Evolutionary conservation across 2,329 filamentous ascomycete species (phyloP), one percentile per base, ranked within the genome.

Genomic region (Didymella segeticola): DNA sequence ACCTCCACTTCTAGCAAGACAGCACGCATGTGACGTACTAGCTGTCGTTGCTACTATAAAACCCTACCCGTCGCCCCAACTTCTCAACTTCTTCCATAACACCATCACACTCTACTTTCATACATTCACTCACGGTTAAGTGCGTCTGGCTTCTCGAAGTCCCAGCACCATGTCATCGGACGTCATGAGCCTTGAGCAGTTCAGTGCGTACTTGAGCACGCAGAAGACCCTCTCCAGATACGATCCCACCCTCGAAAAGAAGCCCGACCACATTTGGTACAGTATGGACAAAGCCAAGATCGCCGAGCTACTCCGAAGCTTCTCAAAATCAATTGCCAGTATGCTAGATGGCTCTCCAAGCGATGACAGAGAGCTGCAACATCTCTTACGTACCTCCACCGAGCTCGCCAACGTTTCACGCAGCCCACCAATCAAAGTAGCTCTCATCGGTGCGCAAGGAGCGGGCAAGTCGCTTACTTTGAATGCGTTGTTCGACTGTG

Each of bases 401-500:
- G 20, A 23, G 1, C 43, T 65, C 5, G 30, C 42, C 2, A 48
- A 64, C n/a, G 47, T 62, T 15, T 15, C 42, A 4, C 47, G 57
- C 9, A 53, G 47, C 11, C 12, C 47, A 5, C 6, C 45, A 2
- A 26, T 62, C 29, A 42, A 51, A 20, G 56, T 63, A 7, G 64
- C 63, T 12, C 49, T 66, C 1, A 33, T 63, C 17, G 66, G 64
- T n/a, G 48, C 60, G 2, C 66, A 69, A 53, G 64, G 60, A 2
- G 57, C 61, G 5, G 64, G 66, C 5, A 69, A 69, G 38, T 55
- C 43, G 11, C 37, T 64, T 5, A 25, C 55, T 0, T 52, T 60
- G 12, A 67, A 66, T 23, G 64, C 64, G 2, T 12, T 67, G 0
- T 62, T 69, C 20, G 59, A 62, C 23, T 43, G 47, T 5, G 42